Conservation (phyloP, 805 yeast genomes). For the Saturnispora halmiae region DNA sequence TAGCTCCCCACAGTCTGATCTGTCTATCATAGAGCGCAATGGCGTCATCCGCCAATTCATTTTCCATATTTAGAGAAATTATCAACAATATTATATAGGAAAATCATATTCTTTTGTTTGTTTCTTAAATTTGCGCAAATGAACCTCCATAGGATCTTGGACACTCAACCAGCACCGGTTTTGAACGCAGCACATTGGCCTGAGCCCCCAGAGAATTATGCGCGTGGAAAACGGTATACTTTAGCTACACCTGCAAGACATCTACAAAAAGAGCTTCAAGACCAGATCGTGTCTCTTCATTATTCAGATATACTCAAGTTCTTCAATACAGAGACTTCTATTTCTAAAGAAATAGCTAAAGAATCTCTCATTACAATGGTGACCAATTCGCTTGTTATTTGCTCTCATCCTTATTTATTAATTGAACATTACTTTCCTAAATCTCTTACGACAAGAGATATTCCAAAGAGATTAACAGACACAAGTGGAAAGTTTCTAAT, state of each 20-base stretch:
- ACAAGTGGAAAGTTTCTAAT: constrained; percentile 81
- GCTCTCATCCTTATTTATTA: constrained; percentile 81
- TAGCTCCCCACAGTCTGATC: constrained; percentile 92
- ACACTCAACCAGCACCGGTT: constrained; percentile 71
- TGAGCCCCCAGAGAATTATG: not conserved
- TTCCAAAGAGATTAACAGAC: constrained; percentile 59
- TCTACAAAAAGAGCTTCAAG: constrained; percentile 74
- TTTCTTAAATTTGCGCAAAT: constrained; percentile 26
- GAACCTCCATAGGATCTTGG: constrained; percentile 70
- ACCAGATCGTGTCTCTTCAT: constrained; percentile 85
- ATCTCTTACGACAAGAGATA: constrained; percentile 59
- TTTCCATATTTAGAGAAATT: too few relatives aligned
- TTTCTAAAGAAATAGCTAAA: constrained; percentile 41
- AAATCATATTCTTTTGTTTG: too few relatives aligned
- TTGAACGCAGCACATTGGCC: constrained; percentile 8
- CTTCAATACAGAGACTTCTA: constrained; percentile 33
- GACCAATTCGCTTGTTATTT: constrained; percentile 65
- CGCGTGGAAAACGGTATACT: constrained; percentile 33
- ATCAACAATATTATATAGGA: too few relatives aligned
- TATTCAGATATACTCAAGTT: constrained; percentile 84
- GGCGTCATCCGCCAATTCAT: constrained; percentile 43
- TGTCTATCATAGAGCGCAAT: constrained; percentile 91
- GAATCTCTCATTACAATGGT: constrained; percentile 71
- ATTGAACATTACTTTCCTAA: constrained; percentile 84
- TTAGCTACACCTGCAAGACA: constrained; percentile 53